A percentile compares a stretch with the other conserved stretches of the same genome.
Evolutionary conservation across 108 stramenopile genomes (phyloP).

Genomic region (Conticribra guillardii): DNA sequence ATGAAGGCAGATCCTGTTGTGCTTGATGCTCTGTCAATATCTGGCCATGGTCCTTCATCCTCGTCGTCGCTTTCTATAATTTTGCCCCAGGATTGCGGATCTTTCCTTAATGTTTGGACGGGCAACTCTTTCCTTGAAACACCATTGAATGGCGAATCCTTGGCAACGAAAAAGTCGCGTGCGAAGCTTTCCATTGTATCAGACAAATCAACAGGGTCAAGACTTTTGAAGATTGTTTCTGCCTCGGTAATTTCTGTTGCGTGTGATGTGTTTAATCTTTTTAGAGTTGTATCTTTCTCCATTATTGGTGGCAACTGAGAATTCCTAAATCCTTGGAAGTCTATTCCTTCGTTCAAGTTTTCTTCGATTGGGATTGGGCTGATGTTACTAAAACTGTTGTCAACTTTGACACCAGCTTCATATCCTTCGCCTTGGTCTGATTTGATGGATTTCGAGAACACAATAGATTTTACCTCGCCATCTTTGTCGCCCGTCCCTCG

Average conservation of each 20-base stretch:
- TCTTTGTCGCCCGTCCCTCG: not conserved
- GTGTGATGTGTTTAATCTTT: constrained; percentile 6
- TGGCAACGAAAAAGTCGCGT: constrained; percentile 11
- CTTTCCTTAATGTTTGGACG: constrained; percentile 23
- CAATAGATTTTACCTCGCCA: constrained; percentile 12
- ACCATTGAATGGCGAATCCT: not conserved
- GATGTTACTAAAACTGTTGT: not conserved
- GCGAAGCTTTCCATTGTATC: constrained; percentile 17
- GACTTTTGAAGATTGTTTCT: constrained; percentile 19
- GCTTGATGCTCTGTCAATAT: constrained; percentile 29
- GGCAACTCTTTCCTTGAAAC: constrained; percentile 14
- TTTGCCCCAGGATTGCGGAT: not conserved
- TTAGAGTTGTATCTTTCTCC: not conserved
- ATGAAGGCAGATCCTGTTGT: constrained; percentile 9
- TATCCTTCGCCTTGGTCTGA: not conserved
- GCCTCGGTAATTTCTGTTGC: constrained; percentile 18
- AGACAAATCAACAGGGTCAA: constrained; percentile 19
- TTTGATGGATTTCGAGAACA: constrained; percentile 15
- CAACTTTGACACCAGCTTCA: not conserved
- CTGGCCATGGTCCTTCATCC: constrained; percentile 19
- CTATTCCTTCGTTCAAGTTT: not conserved
- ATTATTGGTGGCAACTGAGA: not conserved
- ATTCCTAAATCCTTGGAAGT: not conserved
- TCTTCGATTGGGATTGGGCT: not conserved
- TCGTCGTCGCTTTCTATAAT: not conserved